phyloP scores from a whole-genome alignment of 2,329 filamentous ascomycete species.

The Alternaria sp. region DNA sequence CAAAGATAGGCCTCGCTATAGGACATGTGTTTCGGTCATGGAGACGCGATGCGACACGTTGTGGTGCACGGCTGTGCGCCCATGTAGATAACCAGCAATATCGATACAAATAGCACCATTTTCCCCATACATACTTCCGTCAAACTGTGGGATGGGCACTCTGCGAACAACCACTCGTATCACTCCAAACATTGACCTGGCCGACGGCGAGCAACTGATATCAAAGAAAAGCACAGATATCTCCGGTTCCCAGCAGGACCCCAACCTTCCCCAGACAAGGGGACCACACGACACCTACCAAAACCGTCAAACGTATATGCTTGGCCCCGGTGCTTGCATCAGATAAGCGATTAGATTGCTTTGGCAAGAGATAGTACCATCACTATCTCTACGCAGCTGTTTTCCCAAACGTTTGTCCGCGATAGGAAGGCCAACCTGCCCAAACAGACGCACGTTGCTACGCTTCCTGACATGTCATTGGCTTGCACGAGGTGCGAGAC shows the following conservation, averaged over 20 bases:
- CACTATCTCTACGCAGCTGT: slow-evolving; percentile 19
- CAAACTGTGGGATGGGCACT: too few relatives aligned
- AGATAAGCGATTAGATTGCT: slow-evolving; percentile 28
- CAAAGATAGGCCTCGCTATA: not conserved
- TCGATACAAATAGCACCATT: not conserved
- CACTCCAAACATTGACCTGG: not conserved
- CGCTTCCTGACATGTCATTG: slow-evolving; percentile 30
- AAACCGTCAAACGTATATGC: not conserved
- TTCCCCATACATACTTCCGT: not conserved
- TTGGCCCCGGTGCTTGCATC: slow-evolving; percentile 3
- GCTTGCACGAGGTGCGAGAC: slow-evolving; percentile 25
- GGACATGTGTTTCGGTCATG: not conserved
- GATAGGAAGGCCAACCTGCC: slow-evolving; percentile 45
- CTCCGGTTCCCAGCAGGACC: not conserved
- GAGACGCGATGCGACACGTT: not conserved
- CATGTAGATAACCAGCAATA: slow-evolving; percentile 16
- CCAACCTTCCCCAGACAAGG: not conserved
- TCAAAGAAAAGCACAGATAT: not conserved
- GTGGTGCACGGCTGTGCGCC: not conserved
- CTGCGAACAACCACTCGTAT: not conserved
- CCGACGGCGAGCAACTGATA: slow-evolving; percentile 5
- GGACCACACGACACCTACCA: not conserved
- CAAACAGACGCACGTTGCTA: slow-evolving; percentile 2
- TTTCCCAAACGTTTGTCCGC: slow-evolving; percentile 30
- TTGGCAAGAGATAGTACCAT: slow-evolving; percentile 11